Percentiles rank a stretch among this genome's conserved stretches.
Conservation (phyloP, 306 rosid species). For the Trichosanthes cucumerina region DNA sequence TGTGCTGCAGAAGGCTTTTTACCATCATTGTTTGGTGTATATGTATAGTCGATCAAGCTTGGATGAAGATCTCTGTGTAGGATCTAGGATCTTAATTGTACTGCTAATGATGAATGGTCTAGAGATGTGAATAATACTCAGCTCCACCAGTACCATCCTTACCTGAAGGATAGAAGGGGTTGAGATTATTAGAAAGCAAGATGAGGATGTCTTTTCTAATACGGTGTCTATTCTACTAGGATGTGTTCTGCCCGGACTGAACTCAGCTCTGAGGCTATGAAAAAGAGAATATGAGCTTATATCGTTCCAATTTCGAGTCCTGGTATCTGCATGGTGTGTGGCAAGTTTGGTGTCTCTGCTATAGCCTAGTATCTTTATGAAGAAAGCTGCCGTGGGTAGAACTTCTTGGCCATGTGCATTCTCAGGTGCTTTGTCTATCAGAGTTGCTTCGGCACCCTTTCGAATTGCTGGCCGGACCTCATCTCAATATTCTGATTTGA, state of each 20-base stretch:
- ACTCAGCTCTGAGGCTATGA: neutral
- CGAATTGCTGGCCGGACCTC: neutral
- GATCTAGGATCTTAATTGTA: neutral
- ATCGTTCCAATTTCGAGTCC: neutral
- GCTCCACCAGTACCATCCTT: neutral
- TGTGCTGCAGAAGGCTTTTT: constrained; percentile 3
- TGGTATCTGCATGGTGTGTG: neutral
- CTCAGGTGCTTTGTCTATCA: neutral
- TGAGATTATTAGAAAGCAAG: neutral
- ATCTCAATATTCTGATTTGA: neutral
- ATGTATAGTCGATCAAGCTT: neutral
- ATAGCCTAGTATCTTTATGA: neutral
- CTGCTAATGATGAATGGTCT: neutral
- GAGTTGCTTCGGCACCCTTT: neutral
- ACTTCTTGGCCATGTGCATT: neutral
- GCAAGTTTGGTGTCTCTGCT: neutral
- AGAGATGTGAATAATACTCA: neutral
- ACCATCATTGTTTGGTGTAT: neutral
- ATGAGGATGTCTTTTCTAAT: neutral
- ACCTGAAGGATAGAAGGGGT: neutral
- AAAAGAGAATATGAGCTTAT: neutral
- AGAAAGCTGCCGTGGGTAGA: neutral
- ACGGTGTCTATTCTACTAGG: neutral
- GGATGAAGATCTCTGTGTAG: neutral
- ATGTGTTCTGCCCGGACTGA: neutral